Conservation (phyloP, 2,329 filamentous ascomycete species). For the Chaetomiaceae sp. region DNA sequence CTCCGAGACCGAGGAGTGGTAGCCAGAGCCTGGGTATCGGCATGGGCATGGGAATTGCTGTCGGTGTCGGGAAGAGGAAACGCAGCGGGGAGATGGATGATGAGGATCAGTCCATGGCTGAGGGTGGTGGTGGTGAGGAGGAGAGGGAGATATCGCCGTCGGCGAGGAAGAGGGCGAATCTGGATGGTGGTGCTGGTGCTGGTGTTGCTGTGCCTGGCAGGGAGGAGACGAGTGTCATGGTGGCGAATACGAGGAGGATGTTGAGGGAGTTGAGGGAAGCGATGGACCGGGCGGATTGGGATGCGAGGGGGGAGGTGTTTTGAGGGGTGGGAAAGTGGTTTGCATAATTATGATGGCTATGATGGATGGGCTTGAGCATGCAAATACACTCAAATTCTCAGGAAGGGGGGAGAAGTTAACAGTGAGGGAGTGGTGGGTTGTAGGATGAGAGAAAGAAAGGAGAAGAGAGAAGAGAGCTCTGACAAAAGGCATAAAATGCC, state of each 20-base stretch:
- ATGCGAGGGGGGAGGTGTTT: slow-evolving; percentile 8
- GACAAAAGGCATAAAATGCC: neutral
- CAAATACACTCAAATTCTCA: too few relatives aligned
- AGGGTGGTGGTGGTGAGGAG: neutral
- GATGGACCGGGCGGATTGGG: slow-evolving; percentile 26
- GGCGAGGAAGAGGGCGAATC: slow-evolving; percentile 11
- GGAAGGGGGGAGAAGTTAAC: too few relatives aligned
- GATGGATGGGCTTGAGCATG: too few relatives aligned
- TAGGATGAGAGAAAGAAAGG: too few relatives aligned
- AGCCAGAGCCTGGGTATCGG: too few relatives aligned
- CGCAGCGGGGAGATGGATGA: neutral
- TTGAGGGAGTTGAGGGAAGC: slow-evolving; percentile 26
- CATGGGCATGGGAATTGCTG: too few relatives aligned
- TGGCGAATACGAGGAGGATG: slow-evolving; percentile 25
- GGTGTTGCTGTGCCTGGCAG: slow-evolving; percentile 1
- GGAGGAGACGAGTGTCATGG: slow-evolving; percentile 22
- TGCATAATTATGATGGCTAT: too few relatives aligned
- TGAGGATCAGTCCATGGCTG: neutral
- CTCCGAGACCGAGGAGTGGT: too few relatives aligned
- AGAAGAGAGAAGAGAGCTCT: too few relatives aligned
- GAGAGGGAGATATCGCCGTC: slow-evolving; percentile 7
- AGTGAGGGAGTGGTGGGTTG: too few relatives aligned
- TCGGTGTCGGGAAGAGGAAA: slow-evolving; percentile 15
- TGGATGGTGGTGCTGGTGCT: neutral
- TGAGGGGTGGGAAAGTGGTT: neutral